These are phyloP conservation scores for Myrica gale DNA, from an alignment of 306 rosid species.

Conservation along the genomic window DNA sequence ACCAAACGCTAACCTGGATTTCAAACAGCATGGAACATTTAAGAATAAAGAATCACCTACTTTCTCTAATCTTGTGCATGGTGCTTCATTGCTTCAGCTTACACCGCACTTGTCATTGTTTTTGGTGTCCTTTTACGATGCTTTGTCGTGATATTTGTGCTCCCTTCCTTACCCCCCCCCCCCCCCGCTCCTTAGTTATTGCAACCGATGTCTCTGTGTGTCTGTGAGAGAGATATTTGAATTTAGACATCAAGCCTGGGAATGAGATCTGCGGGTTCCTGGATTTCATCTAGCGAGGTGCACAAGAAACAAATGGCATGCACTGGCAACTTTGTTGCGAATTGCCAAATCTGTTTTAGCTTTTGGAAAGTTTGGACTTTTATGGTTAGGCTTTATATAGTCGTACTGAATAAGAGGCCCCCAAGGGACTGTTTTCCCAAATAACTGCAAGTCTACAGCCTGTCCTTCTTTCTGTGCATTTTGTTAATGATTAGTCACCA, in stretches of 20 bases:
- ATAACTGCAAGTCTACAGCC: not conserved
- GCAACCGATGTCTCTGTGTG: not conserved
- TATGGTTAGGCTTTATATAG: conserved; percentile 38
- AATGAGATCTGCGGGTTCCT: conserved; percentile 7
- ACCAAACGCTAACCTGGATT: too few relatives aligned
- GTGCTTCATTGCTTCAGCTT: conserved; percentile 26
- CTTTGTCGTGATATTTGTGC: conserved; percentile 39
- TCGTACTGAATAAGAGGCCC: conserved; percentile 14
- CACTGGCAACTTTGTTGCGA: not conserved
- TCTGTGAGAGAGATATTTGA: conserved; percentile 13
- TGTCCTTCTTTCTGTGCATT: conserved; percentile 24
- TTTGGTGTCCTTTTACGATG: conserved; percentile 22
- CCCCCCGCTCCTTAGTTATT: conserved; percentile 28
- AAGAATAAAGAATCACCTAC: too few relatives aligned
- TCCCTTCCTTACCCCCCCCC: conserved; percentile 30
- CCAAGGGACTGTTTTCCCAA: conserved; percentile 10
- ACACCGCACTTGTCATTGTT: conserved; percentile 17
- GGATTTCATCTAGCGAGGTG: not conserved
- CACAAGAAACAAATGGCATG: conserved; percentile 17
- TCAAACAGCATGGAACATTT: too few relatives aligned
- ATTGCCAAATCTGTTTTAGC: conserved; percentile 7
- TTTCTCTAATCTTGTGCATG: conserved; percentile 29
- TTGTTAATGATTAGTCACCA: conserved; percentile 38
- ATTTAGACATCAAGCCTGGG: conserved; percentile 15
- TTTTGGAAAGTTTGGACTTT: conserved; percentile 26